phyloP scores from a whole-genome alignment of 148 eudicot genomes.

The Rhododendron williamsianum region DNA sequence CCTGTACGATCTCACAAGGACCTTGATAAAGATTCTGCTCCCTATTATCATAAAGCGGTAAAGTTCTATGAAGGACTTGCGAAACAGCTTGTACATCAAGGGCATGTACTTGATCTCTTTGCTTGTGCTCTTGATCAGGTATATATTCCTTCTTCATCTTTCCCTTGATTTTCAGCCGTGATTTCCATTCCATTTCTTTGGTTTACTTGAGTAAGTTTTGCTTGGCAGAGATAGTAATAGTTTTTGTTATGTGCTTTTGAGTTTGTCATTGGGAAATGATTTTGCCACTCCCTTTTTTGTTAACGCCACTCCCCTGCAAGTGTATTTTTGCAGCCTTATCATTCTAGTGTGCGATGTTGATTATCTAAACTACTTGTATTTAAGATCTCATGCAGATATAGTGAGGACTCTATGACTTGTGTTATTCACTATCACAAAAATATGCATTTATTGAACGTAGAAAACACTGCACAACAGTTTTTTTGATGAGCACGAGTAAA shows the following conservation, averaged over 20 bases:
- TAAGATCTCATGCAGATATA: not conserved
- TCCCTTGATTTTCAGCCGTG: not conserved
- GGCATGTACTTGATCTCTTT: slow-evolving; percentile 91
- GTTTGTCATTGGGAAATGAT: too few relatives aligned
- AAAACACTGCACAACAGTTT: not conserved
- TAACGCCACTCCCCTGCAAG: too few relatives aligned
- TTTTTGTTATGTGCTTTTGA: not conserved
- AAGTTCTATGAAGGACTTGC: slow-evolving; percentile 85
- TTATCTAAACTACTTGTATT: not conserved
- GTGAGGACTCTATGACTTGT: not conserved
- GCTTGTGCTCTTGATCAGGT: slow-evolving; percentile 99
- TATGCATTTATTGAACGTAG: not conserved
- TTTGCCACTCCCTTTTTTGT: too few relatives aligned
- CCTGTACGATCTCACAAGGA: slow-evolving; percentile 98
- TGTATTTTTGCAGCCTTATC: too few relatives aligned
- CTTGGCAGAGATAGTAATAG: not conserved
- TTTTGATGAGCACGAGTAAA: not conserved
- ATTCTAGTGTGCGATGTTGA: not conserved
- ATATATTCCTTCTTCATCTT: not conserved
- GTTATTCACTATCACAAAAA: not conserved
- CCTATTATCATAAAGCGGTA: slow-evolving; percentile 79
- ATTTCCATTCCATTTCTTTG: not conserved
- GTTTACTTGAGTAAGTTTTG: not conserved
- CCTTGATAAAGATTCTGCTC: slow-evolving; percentile 93
- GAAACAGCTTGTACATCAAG: slow-evolving; percentile 93